phyloP scores from a whole-genome alignment of 257 asterid genomes.

The Solanum corneliomulleri region DNA sequence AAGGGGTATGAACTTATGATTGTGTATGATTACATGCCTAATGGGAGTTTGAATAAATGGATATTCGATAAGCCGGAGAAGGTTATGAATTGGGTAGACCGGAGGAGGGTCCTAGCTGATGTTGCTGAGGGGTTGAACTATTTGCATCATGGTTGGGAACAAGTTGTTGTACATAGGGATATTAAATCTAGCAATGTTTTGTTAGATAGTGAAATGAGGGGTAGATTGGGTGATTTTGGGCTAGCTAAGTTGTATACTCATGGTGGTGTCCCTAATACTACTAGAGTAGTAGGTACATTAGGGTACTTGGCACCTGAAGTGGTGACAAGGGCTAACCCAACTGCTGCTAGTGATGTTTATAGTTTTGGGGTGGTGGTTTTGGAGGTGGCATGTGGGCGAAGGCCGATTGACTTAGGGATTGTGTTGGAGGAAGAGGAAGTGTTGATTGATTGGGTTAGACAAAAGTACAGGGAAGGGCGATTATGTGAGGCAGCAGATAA shows the following conservation, averaged over 20 bases:
- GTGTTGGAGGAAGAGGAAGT: slow-evolving; percentile 61
- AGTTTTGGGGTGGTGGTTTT: slow-evolving; percentile 70
- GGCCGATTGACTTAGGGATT: slow-evolving; percentile 34
- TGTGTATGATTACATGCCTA: slow-evolving; percentile 78
- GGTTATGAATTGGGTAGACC: slow-evolving; percentile 52
- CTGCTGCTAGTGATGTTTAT: slow-evolving; percentile 62
- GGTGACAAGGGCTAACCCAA: slow-evolving; percentile 62
- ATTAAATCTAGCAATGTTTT: slow-evolving; percentile 75
- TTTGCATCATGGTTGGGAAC: slow-evolving; percentile 78
- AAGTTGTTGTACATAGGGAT: slow-evolving; percentile 77
- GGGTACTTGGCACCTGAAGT: slow-evolving; percentile 85
- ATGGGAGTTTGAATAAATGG: slow-evolving; percentile 70
- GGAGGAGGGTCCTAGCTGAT: slow-evolving; percentile 51
- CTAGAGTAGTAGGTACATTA: slow-evolving; percentile 73
- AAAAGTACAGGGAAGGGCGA: slow-evolving; percentile 43
- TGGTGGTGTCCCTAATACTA: slow-evolving; percentile 69
- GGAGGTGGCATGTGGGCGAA: slow-evolving; percentile 79
- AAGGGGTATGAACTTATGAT: slow-evolving; percentile 53
- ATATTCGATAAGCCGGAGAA: slow-evolving; percentile 44
- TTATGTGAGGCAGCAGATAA: slow-evolving; percentile 45
- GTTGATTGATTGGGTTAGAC: slow-evolving; percentile 67
- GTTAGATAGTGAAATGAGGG: slow-evolving; percentile 62
- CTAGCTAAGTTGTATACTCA: slow-evolving; percentile 62
- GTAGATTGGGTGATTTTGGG: slow-evolving; percentile 77
- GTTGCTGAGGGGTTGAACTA: slow-evolving; percentile 73